phyloP scores from a whole-genome alignment of 75 land plant genomes.

The Isoetes taiwanensis region DNA sequence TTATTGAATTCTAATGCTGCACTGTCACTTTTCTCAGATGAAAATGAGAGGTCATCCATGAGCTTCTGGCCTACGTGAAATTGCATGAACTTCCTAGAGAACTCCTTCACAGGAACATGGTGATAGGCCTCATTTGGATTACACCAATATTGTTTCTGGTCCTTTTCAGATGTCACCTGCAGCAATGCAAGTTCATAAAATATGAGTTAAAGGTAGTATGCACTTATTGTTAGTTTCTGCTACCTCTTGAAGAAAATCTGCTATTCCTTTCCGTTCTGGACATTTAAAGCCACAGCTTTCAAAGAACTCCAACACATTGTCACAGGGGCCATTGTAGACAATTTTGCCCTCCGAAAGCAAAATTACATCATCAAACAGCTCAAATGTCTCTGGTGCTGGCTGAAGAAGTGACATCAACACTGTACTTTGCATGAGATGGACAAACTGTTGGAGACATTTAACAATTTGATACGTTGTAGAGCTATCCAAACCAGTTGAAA shows the following conservation, averaged over 20 bases:
- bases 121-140: conserved; percentile 21
- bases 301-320: conserved; percentile 44
- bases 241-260: conserved; percentile 59
- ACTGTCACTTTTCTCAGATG: conserved; percentile 23
- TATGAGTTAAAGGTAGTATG: neutral
- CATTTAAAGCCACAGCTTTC: conserved; percentile 52
- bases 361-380: conserved; percentile 60
- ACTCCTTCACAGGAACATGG: conserved; percentile 44
- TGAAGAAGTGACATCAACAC: conserved; percentile 70
- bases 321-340: conserved; percentile 54
- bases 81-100: conserved; percentile 36
- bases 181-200: too few species aligned
- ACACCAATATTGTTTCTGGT: conserved; percentile 72
- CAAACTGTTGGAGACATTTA: conserved; percentile 50
- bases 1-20: conserved; percentile 8
- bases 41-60: conserved; percentile 28
- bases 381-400: conserved; percentile 91
- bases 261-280: conserved; percentile 55
- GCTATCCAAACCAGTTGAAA: conserved; percentile 86
- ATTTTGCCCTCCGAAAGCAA: conserved; percentile 49
- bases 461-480: conserved; percentile 85
- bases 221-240: neutral
- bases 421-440: conserved; percentile 55
- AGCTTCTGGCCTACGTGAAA: conserved; percentile 23
- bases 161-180: conserved; percentile 67